Evolutionary conservation across 345 rosid species (phyloP).

Genomic region (Gossypium ekmanianum): DNA sequence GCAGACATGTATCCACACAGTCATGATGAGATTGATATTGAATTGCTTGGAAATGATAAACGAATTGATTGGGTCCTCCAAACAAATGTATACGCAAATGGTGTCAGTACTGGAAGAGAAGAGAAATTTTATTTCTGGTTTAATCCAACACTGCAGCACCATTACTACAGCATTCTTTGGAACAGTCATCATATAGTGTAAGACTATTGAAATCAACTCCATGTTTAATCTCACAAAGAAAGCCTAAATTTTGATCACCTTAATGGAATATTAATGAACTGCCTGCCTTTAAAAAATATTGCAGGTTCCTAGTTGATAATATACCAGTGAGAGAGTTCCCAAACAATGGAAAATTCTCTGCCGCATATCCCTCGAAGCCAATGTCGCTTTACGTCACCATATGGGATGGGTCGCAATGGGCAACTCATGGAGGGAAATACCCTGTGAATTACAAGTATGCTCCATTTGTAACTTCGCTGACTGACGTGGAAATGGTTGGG

Average conservation of each 20-base stretch:
- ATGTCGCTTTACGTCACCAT: constrained; percentile 74
- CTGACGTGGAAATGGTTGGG: constrained; percentile 53
- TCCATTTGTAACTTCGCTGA: constrained; percentile 65
- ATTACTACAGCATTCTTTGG: constrained; percentile 81
- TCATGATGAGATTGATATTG: constrained; percentile 93
- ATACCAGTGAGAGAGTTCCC: constrained; percentile 74
- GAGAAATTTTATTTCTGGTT: constrained; percentile 94
- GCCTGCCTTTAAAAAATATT: background rate
- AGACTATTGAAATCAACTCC: background rate
- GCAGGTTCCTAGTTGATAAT: constrained; percentile 79
- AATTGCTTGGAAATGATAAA: constrained; percentile 74
- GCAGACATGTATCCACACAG: constrained; percentile 58
- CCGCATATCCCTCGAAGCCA: constrained; percentile 68
- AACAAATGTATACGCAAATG: constrained; percentile 80
- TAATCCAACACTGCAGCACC: constrained; percentile 72
- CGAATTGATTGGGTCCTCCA: constrained; percentile 79
- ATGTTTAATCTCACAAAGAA: background rate
- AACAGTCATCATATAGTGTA: constrained; percentile 81
- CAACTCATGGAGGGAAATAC: constrained; percentile 91
- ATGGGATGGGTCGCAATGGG: constrained; percentile 98
- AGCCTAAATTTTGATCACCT: too few relatives aligned
- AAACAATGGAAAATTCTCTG: constrained; percentile 40
- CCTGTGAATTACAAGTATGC: constrained; percentile 76
- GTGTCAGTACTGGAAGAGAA: constrained; percentile 76
- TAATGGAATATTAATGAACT: background rate